phyloP scores from a whole-genome alignment of 2,329 filamentous ascomycete genomes.

The Hypoxylon sp. region DNA sequence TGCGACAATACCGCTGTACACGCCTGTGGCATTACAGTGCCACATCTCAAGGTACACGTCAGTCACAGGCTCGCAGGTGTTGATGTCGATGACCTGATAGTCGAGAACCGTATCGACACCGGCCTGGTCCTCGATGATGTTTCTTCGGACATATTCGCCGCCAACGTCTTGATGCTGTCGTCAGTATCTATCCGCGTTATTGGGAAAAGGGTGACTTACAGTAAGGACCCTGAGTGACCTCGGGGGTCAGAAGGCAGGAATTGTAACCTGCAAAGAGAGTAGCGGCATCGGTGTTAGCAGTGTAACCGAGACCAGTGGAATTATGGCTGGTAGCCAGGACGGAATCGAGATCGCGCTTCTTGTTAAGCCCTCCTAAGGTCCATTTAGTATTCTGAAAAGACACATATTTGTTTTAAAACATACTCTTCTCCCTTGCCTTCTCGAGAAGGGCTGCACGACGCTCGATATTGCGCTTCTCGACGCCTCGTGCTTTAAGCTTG shows the following conservation, averaged over 20 bases:
- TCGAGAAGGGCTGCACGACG: constrained; percentile 61
- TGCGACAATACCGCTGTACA: constrained; percentile 63
- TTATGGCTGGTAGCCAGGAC: constrained; percentile 58
- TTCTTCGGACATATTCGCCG: constrained; percentile 65
- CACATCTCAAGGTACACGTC: constrained; percentile 68
- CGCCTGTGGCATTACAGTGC: constrained; percentile 62
- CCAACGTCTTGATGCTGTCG: constrained; percentile 56
- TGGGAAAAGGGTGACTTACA: constrained; percentile 53
- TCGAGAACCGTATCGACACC: constrained; percentile 66
- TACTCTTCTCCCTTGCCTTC: constrained; percentile 60
- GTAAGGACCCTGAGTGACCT: constrained; percentile 69
- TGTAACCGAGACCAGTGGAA: constrained; percentile 55
- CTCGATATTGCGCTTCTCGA: constrained; percentile 60
- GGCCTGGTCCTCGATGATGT: constrained; percentile 63
- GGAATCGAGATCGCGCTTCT: constrained; percentile 55
- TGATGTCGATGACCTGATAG: constrained; percentile 68
- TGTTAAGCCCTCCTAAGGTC: constrained; percentile 32
- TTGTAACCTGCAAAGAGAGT: constrained; percentile 60
- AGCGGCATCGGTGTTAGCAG: constrained; percentile 52
- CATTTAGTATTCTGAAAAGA: constrained; percentile 17
- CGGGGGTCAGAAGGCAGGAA: constrained; percentile 66
- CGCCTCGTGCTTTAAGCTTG: constrained; percentile 63
- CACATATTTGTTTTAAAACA: neutral
- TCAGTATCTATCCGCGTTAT: neutral
- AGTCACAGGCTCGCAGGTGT: constrained; percentile 66